Evolutionary conservation across 2,329 filamentous ascomycete species (phyloP).

Genomic region (Colletotrichum sojae): DNA sequence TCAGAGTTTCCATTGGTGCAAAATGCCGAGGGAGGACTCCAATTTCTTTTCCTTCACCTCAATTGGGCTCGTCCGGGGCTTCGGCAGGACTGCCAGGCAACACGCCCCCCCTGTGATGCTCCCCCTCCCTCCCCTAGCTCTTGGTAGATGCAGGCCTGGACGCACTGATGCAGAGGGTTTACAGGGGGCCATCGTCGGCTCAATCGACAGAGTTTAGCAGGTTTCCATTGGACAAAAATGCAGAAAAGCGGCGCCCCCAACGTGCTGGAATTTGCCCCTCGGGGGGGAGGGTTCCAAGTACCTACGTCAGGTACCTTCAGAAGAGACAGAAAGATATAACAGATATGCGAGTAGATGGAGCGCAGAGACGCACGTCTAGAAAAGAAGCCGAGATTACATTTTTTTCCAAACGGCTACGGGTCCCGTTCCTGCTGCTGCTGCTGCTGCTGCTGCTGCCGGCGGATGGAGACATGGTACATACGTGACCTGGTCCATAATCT

Average conservation of each 20-base stretch:
- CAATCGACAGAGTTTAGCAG: constrained; percentile 43
- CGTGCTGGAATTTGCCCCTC: constrained; percentile 35
- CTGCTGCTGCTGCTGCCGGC: not conserved
- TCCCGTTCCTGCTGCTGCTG: not conserved
- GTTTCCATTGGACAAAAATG: constrained; percentile 53
- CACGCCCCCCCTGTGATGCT: constrained; percentile 10
- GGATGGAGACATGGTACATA: constrained; percentile 8
- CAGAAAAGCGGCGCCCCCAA: constrained; percentile 42
- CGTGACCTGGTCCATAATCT: not conserved
- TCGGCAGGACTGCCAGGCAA: constrained; percentile 20
- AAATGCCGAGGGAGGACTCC: constrained; percentile 7
- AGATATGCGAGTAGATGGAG: constrained; percentile 14
- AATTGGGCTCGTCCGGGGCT: constrained; percentile 18
- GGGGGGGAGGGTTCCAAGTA: constrained; percentile 7
- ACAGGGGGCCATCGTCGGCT: constrained; percentile 34
- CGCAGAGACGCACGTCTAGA: constrained; percentile 1
- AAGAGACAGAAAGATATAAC: constrained; percentile 2
- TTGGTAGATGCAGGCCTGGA: constrained; percentile 12
- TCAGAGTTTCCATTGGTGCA: constrained; percentile 30
- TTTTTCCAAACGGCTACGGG: not conserved
- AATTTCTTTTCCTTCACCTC: constrained; percentile 6
- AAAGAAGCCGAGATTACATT: constrained; percentile 6
- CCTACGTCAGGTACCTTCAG: not conserved
- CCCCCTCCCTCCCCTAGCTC: not conserved
- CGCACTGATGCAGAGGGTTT: constrained; percentile 22